Evolutionary conservation across 1,284 basidiomycete genomes (phyloP).

Genomic region (Leccinum subrobustum): DNA sequence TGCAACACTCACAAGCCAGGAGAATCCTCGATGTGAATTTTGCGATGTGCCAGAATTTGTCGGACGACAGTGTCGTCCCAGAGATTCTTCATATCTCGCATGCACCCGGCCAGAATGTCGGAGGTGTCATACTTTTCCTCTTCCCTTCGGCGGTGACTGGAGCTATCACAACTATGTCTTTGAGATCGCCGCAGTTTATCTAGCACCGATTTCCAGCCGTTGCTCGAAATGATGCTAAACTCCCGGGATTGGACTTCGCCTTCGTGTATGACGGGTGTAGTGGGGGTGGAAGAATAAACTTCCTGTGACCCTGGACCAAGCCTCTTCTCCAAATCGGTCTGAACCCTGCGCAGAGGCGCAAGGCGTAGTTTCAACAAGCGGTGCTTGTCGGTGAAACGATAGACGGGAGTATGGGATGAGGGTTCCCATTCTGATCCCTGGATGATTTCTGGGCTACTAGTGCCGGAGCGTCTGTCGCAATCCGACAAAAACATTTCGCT

Average conservation of each 20-base stretch:
- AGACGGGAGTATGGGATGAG: slow-evolving; percentile 32
- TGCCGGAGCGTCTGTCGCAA: slow-evolving; percentile 23
- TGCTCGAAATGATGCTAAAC: slow-evolving; percentile 57
- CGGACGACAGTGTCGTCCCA: slow-evolving; percentile 63
- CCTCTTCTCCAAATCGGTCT: slow-evolving; percentile 56
- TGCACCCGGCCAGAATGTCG: slow-evolving; percentile 56
- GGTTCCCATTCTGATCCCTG: slow-evolving; percentile 34
- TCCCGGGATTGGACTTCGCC: slow-evolving; percentile 28
- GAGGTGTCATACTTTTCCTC: slow-evolving; percentile 51
- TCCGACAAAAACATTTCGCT: slow-evolving; percentile 50
- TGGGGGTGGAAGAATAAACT: slow-evolving; percentile 38
- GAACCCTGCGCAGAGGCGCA: slow-evolving; percentile 54
- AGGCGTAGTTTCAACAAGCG: slow-evolving; percentile 56
- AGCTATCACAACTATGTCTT: slow-evolving; percentile 11
- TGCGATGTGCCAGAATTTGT: slow-evolving; percentile 51
- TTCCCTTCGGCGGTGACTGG: slow-evolving; percentile 37
- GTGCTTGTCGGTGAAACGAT: slow-evolving; percentile 61
- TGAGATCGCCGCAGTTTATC: slow-evolving; percentile 42
- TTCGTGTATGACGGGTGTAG: slow-evolving; percentile 35
- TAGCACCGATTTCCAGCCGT: slow-evolving; percentile 61
- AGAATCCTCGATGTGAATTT: slow-evolving; percentile 56
- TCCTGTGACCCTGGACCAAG: slow-evolving; percentile 59
- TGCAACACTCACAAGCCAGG: slow-evolving; percentile 62
- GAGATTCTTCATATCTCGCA: slow-evolving; percentile 60
- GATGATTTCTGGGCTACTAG: slow-evolving; percentile 28